Conservation (phyloP, 805 yeast genomes). For the Ogataea minuta region DNA sequence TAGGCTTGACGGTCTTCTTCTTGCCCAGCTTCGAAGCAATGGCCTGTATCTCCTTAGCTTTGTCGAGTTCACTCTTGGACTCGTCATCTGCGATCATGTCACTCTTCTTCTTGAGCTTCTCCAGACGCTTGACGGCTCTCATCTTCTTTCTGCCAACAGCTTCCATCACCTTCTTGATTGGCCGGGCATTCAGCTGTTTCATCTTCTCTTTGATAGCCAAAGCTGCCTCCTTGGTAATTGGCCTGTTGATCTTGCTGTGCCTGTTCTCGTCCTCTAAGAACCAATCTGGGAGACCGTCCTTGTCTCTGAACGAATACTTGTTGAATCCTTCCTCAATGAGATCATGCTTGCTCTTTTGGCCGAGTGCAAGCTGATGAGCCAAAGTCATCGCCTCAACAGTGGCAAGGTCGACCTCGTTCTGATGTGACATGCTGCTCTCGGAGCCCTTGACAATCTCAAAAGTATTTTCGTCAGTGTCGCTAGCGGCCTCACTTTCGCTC, state of each 20-base stretch:
- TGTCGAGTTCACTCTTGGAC: conserved; percentile 86
- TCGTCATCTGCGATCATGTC: conserved; percentile 86
- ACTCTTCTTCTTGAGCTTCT: conserved; percentile 87
- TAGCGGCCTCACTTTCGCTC: conserved; percentile 44
- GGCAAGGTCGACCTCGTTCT: conserved; percentile 73
- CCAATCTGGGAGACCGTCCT: conserved; percentile 95
- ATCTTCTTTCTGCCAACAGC: conserved; percentile 95
- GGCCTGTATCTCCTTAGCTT: conserved; percentile 87
- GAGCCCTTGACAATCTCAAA: conserved; percentile 25
- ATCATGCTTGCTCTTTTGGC: conserved; percentile 81
- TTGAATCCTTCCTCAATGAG: conserved; percentile 91
- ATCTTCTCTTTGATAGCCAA: conserved; percentile 71
- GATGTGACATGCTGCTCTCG: conserved; percentile 45
- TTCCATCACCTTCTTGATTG: conserved; percentile 97
- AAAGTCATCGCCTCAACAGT: conserved; percentile 97
- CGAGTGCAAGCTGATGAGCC: conserved; percentile 93
- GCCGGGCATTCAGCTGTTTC: conserved; percentile 89
- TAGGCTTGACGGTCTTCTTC: conserved; percentile 68
- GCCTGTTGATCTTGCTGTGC: conserved; percentile 83
- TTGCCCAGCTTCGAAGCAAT: conserved; percentile 79
- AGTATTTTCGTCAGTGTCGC: conserved; percentile 50
- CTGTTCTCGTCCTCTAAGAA: conserved; percentile 86
- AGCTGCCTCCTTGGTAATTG: conserved; percentile 93
- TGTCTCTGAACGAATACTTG: conserved; percentile 87
- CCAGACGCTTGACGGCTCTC: conserved; percentile 85